Percentiles rank a stretch among this genome's conserved stretches.
phyloP scores from a whole-genome alignment of 73 alveolate genomes.

The Stentor roeselii region DNA sequence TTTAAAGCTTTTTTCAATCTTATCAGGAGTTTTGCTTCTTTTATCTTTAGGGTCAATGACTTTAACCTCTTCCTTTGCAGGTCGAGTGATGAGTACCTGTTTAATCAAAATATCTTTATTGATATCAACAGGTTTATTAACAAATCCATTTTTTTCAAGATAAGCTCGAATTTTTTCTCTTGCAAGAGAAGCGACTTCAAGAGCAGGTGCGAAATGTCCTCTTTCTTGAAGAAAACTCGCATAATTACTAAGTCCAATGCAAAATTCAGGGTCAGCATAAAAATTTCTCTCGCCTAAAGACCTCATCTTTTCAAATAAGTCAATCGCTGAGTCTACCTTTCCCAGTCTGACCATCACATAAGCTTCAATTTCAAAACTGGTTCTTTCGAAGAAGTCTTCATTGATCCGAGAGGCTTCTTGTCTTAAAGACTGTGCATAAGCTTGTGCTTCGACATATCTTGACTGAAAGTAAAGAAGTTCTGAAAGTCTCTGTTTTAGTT shows the following conservation, averaged over 20 bases:
- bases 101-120: background rate
- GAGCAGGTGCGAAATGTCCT: slow-evolving; percentile 10
- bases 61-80: slow-evolving; percentile 8
- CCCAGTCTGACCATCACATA: slow-evolving; percentile 1
- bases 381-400: background rate
- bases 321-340: background rate
- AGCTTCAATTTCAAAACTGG: slow-evolving; percentile 12
- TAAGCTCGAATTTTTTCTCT: background rate
- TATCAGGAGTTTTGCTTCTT: background rate
- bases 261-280: slow-evolving; percentile 15
- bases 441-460: background rate
- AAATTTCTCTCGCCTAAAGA: background rate
- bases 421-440: slow-evolving; percentile 9
- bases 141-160: slow-evolving; percentile 14
- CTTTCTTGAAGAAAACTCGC: background rate
- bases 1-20: background rate
- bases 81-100: background rate
- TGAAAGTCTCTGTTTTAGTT: background rate
- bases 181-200: background rate
- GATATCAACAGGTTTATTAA: background rate
- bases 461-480: background rate
- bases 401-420: background rate
- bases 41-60: slow-evolving; percentile 23
- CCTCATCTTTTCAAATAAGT: background rate
- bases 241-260: background rate